Evolutionary conservation across 1,284 basidiomycete genomes (phyloP), one percentile per base, ranked within the genome.

Genomic region (Exobasidium cylindrosporum): DNA sequence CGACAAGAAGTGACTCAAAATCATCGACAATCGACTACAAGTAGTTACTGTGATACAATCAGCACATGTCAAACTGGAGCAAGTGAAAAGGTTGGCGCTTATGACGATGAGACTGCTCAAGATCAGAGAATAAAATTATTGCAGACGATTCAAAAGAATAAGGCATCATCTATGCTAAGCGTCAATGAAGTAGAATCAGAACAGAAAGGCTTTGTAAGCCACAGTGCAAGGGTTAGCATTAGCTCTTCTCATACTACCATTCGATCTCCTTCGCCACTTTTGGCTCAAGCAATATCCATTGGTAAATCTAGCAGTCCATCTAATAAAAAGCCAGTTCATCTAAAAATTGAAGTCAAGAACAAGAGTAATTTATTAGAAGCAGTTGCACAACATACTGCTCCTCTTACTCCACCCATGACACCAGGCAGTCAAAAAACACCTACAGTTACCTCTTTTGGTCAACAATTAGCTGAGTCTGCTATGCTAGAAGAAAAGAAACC

Each of bases 31-130:
- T 50, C 47, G 5, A 28, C 26, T 28, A 24, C 47, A 24, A 50
- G 47, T 28, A 50, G 47, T 13, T 50, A 50, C 21, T 50, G 47
- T 28, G 47, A 50, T 28, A 50, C 47, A 23, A 50, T 50, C 47
- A 24, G n/a, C 5, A 24, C 47, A 2, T 24, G 47, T 28, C 13
- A 24, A 4, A 24, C 4, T 5, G 47, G 47, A 24, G 47, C n/a
- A 24, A 26, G 21, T 7, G 47, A 50, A 26, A 40, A 17, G 35
- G 17, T 40, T 7, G 4, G 21, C 2, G 47, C n/a, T 3, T 50
- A 24, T 13, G 47, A 50, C 26, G 14, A 50, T 28, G 47, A 28
- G 4, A 50, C 17, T 13, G 47, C 47, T 21, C 47, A 50, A 28
- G 26, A 50, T 26, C 47, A 50, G n/a, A 23, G 47, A 13, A 24